A percentile compares a stretch with the other conserved stretches of the same genome.
phyloP scores from a whole-genome alignment of 805 yeast genomes.

The Dipodascopsis tothii region DNA sequence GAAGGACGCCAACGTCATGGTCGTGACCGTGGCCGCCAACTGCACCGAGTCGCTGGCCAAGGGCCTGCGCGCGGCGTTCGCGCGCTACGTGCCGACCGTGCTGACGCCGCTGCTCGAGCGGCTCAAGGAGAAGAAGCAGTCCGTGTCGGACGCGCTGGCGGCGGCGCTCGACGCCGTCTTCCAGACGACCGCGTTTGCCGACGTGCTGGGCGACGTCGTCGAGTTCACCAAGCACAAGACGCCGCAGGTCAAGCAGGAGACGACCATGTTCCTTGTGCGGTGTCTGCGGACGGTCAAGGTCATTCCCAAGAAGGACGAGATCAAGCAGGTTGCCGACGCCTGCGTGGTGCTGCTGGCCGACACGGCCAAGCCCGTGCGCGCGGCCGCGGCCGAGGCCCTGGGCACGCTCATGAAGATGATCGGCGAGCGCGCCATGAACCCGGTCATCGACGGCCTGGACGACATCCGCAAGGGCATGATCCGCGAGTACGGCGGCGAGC shows the following conservation, averaged over 20 bases:
- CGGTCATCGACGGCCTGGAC: constrained; percentile 62
- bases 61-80: constrained; percentile 56
- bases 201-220: constrained; percentile 53
- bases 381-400: constrained; percentile 64
- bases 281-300: constrained; percentile 47
- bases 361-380: constrained; percentile 76
- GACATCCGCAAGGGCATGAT: constrained; percentile 67
- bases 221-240: constrained; percentile 64
- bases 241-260: constrained; percentile 71
- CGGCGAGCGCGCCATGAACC: constrained; percentile 61
- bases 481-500: constrained; percentile 47
- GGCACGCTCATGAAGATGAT: constrained; percentile 79
- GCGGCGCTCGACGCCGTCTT: constrained; percentile 61
- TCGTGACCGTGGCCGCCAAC: constrained; percentile 69
- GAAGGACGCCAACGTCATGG: constrained; percentile 84
- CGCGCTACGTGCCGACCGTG: constrained; percentile 45
- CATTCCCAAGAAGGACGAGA: constrained; percentile 47
- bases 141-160: constrained; percentile 65
- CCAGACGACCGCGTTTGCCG: constrained; percentile 42
- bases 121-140: constrained; percentile 77
- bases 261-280: constrained; percentile 56
- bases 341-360: constrained; percentile 66
- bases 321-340: constrained; percentile 49
- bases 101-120: constrained; percentile 66
- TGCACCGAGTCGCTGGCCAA: constrained; percentile 53